Percentiles rank a stretch among this genome's conserved stretches.
Conservation (phyloP, 1,284 basidiomycete species). For the Trichosporon inkin region DNA sequence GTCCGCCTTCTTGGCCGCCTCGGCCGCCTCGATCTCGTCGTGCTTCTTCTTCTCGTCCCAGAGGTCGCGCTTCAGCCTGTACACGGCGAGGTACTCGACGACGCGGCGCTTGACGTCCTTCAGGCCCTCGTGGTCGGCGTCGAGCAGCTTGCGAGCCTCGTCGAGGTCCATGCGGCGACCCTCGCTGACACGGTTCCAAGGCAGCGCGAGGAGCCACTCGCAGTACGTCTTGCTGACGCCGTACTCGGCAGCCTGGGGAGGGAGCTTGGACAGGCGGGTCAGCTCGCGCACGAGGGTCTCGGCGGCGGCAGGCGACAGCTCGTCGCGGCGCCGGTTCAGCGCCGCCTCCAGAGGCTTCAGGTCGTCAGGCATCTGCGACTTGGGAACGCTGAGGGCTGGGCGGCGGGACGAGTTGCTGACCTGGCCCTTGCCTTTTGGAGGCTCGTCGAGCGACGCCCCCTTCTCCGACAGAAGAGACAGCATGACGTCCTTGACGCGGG, state of each 20-base stretch:
- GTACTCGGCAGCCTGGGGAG: conserved; percentile 44
- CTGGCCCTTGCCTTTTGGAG: conserved; percentile 2
- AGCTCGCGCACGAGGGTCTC: conserved; percentile 37
- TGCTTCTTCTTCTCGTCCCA: conserved; percentile 31
- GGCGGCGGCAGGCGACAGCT: conserved; percentile 29
- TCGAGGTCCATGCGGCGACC: conserved; percentile 34
- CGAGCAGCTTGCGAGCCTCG: conserved; percentile 33
- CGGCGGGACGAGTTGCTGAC: conserved; percentile 1
- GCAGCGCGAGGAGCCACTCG: conserved; percentile 42
- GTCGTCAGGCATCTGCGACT: conserved; percentile 35
- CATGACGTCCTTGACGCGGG: conserved; percentile 32
- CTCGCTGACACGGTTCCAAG: conserved; percentile 40
- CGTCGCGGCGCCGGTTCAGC: conserved; percentile 22
- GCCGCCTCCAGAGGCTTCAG: conserved; percentile 32
- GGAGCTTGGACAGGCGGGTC: conserved; percentile 35
- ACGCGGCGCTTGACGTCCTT: conserved; percentile 45
- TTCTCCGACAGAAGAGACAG: conserved; percentile 24
- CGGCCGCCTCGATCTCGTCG: conserved; percentile 2
- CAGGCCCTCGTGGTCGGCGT: conserved; percentile 46
- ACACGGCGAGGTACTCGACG: conserved; percentile 47
- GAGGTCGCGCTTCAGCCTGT: conserved; percentile 42
- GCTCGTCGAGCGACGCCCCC: conserved; percentile 21
- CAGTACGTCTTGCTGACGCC: conserved; percentile 44
- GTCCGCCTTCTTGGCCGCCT: background rate
- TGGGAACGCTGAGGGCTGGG: conserved; percentile 1